Conservation (phyloP, 371 early-diverging fungal species). For the Funneliformis caledonium region DNA sequence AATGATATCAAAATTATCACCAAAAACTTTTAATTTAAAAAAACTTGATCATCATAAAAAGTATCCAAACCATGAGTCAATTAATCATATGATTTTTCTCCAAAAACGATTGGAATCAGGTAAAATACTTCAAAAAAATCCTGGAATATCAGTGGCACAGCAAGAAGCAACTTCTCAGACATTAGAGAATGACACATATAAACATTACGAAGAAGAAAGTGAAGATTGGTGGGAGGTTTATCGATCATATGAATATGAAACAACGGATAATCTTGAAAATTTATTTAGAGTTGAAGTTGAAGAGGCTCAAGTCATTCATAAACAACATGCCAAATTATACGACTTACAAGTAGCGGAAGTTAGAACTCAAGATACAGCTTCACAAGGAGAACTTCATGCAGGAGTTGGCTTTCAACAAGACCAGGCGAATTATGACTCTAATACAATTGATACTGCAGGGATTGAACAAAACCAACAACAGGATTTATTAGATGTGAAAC, state of each 20-base stretch:
- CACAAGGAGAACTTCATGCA: background rate
- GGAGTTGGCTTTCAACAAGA: background rate
- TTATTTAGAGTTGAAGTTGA: slow-evolving; percentile 16
- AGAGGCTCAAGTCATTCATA: slow-evolving; percentile 16
- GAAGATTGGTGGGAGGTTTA: slow-evolving; percentile 27
- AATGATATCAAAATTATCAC: no score
- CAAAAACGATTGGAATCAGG: background rate
- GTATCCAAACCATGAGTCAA: no score
- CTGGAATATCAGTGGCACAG: background rate
- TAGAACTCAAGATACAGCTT: background rate
- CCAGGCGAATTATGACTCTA: background rate
- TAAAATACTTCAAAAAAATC: no score
- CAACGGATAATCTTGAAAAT: background rate
- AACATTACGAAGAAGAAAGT: slow-evolving; percentile 16
- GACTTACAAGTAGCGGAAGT: background rate
- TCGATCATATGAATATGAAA: slow-evolving; percentile 22
- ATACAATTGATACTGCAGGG: slow-evolving; percentile 9
- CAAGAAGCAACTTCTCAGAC: slow-evolving; percentile 2
- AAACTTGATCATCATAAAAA: background rate
- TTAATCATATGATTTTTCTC: no score
- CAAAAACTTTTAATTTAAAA: no score
- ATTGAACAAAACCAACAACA: background rate
- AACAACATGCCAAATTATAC: slow-evolving; percentile 12
- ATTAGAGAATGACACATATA: background rate
- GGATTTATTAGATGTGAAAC: slow-evolving; percentile 28